Conservation (phyloP, 768 basidiomycete genomes). For the Suillus discolor region DNA sequence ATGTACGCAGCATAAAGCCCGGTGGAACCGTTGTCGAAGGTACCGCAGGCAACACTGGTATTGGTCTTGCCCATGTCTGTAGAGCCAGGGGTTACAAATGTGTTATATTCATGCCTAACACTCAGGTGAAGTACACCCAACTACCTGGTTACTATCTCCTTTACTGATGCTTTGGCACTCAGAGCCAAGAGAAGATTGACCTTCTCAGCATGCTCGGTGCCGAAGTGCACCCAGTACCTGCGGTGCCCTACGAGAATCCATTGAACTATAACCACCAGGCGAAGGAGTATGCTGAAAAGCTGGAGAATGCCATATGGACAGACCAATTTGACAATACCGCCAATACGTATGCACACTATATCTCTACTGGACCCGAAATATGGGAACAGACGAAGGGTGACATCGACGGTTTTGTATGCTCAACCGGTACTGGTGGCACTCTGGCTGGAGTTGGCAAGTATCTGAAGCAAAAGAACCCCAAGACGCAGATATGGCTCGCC, state of each 20-base stretch:
- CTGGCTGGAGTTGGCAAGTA: conserved; percentile 86
- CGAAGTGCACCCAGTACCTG: conserved; percentile 94
- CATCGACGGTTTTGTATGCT: conserved; percentile 89
- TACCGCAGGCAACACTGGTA: conserved; percentile 98
- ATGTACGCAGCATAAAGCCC: conserved; percentile 62
- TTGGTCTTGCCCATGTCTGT: conserved; percentile 94
- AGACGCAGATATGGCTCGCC: conserved; percentile 89
- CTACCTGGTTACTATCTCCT: neutral
- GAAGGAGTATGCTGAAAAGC: conserved; percentile 73
- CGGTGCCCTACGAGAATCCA: conserved; percentile 95
- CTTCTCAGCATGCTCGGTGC: conserved; percentile 96
- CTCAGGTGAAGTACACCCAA: conserved; percentile 54
- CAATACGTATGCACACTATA: conserved; percentile 86
- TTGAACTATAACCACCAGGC: conserved; percentile 98
- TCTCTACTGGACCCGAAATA: conserved; percentile 94
- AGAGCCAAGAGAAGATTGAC: conserved; percentile 99
- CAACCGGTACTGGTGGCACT: conserved; percentile 96
- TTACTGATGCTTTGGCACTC: neutral
- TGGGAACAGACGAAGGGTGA: conserved; percentile 85
- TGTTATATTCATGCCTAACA: conserved; percentile 99
- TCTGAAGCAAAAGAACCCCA: conserved; percentile 84
- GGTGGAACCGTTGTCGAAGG: conserved; percentile 99
- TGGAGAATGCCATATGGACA: conserved; percentile 91
- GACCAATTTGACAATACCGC: conserved; percentile 98
- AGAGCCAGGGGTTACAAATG: conserved; percentile 92